Evolutionary conservation across 257 asterid genomes (phyloP), one percentile per base, ranked within the genome.

Genomic region (Echites panduratus): DNA sequence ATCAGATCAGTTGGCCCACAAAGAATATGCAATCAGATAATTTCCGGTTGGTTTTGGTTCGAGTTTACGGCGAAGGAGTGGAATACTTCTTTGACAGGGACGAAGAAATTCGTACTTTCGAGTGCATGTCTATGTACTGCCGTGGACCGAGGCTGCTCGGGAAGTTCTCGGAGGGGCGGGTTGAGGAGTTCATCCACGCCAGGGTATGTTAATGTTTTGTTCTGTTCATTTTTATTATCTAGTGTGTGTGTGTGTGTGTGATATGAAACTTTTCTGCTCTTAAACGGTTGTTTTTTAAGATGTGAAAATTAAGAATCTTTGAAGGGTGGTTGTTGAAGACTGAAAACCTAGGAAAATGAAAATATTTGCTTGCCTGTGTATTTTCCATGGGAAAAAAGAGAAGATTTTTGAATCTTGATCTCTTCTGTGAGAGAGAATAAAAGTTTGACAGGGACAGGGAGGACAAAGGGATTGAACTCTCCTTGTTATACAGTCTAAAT

Each of bases 101-200:
- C 1, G 96, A 94, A 10, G 99, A 94, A 63, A 88, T 94, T 74
- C 78, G 78, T 75, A 86, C 93, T 20, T 91, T 94, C 44, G 83
- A 87, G 71, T 75, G 69, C 66, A 38, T 94, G 41, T 91, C 97
- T n/a, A 70, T 13, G 68, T 88, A 71, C 44, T 97, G 97, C 7
- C 79, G 84, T 53, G 99, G 99, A 7, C 99, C 99, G 35, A 81
- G 81, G 76, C 90, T 94, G 75, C 86, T 88, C 4, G 96, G 92
- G 40, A 87, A 83, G 38, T 94, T 86, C 75, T 27, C 74, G 0
- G 82, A 75, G 66, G 99, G 99, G 17, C 79, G 99, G 73, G 95
- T 94, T 59, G 99, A 94, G 79, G 96, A 94, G 87, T 94, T 91
- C 85, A 87, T 94, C 81, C 80, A 88, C 76, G 96, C 96, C 11